phyloP scores from a whole-genome alignment of 371 early-diverging fungal genomes.

The Thermomucor indicae-seudaticae region DNA sequence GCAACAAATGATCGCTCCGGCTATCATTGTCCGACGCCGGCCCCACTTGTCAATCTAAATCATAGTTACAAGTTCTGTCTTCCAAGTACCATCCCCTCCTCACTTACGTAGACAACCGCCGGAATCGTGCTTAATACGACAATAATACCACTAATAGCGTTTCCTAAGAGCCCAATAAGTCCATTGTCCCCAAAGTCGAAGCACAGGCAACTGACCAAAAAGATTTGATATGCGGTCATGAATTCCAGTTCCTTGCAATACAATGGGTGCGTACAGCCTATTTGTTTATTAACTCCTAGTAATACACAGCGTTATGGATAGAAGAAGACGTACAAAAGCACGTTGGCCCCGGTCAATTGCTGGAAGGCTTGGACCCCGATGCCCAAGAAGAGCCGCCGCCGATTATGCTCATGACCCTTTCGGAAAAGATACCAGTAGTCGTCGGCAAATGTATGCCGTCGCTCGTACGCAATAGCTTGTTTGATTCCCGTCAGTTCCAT shows the following conservation, averaged over 20 bases:
- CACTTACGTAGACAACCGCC: neutral
- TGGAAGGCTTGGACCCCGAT: constrained; percentile 68
- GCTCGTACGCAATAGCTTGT: constrained; percentile 67
- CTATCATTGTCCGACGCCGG: constrained; percentile 45
- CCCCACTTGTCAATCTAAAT: constrained; percentile 71
- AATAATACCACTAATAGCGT: constrained; percentile 1
- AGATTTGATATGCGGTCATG: neutral
- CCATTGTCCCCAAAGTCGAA: neutral
- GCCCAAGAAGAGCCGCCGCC: constrained; percentile 61
- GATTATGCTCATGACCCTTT: constrained; percentile 34
- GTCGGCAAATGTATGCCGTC: constrained; percentile 52
- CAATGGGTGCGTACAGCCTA: constrained; percentile 6
- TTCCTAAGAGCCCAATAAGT: neutral
- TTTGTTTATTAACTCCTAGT: neutral
- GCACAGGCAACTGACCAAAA: constrained; percentile 3
- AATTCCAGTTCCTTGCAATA: neutral
- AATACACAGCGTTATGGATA: neutral
- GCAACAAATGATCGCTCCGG: constrained; percentile 41
- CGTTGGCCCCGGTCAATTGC: constrained; percentile 76
- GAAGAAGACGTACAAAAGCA: constrained; percentile 51
- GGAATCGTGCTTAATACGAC: constrained; percentile 4
- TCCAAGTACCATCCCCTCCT: neutral
- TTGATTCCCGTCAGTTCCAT: constrained; percentile 70
- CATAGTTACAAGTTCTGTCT: neutral
- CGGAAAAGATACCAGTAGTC: constrained; percentile 7